Evolutionary conservation across 768 basidiomycete species (phyloP).

Genomic region (Neoboletus brunneissimus): DNA sequence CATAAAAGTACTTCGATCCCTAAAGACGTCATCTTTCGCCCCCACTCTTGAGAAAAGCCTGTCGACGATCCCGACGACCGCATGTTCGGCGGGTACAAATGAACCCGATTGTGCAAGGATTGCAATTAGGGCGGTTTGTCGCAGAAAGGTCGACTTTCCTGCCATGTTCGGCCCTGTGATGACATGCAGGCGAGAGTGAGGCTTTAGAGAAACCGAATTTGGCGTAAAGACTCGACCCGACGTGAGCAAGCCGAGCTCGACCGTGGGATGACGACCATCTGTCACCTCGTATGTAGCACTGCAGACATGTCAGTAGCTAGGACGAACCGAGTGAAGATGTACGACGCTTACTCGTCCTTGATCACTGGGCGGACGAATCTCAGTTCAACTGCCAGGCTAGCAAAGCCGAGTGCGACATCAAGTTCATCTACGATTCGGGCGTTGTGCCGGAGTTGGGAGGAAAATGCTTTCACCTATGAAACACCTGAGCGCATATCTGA

Average conservation of each 20-base stretch:
- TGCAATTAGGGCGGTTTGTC: constrained; percentile 86
- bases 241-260: constrained; percentile 80
- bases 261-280: constrained; percentile 89
- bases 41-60: constrained; percentile 92
- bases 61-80: constrained; percentile 82
- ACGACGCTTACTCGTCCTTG: constrained; percentile 57
- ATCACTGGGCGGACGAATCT: constrained; percentile 71
- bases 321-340: not conserved
- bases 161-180: constrained; percentile 98
- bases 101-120: constrained; percentile 92
- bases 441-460: constrained; percentile 62
- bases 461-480: constrained; percentile 58
- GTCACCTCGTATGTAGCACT: constrained; percentile 62
- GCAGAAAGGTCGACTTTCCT: constrained; percentile 89
- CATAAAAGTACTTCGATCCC: constrained; percentile 96
- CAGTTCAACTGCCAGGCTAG: constrained; percentile 74
- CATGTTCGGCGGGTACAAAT: constrained; percentile 87
- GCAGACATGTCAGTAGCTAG: not conserved
- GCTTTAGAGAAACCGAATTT: constrained; percentile 68
- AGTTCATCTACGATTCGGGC: constrained; percentile 82
- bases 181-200: constrained; percentile 64
- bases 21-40: constrained; percentile 91
- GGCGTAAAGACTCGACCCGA: constrained; percentile 79
- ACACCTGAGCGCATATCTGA: constrained; percentile 1
- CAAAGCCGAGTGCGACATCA: constrained; percentile 80